phyloP scores from a whole-genome alignment of 352 stramenopile species.

The Aphanomyces astaci region DNA sequence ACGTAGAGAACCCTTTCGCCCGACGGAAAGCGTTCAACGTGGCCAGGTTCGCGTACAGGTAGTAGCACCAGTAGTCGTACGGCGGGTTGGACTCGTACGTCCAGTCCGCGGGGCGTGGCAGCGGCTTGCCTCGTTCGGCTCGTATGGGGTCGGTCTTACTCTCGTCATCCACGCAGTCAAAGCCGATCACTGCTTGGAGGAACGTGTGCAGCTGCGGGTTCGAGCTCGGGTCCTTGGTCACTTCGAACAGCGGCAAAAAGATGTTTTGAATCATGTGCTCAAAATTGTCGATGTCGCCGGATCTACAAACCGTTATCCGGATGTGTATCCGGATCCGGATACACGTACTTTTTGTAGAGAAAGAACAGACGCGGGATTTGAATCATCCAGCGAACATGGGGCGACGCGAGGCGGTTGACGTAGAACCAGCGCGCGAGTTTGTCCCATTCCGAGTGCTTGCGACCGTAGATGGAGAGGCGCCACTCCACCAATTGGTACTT shows the following conservation, averaged over 20 bases:
- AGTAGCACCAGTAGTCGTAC: slow-evolving; percentile 96
- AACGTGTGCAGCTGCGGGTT: slow-evolving; percentile 90
- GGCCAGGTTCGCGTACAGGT: slow-evolving; percentile 96
- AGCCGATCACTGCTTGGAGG: slow-evolving; percentile 92
- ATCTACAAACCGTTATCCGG: slow-evolving; percentile 1
- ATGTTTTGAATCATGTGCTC: slow-evolving; percentile 98
- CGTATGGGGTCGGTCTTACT: slow-evolving; percentile 87
- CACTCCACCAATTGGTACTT: slow-evolving; percentile 95
- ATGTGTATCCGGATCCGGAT: background rate
- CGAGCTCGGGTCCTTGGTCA: slow-evolving; percentile 91
- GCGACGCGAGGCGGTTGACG: slow-evolving; percentile 81
- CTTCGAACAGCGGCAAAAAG: slow-evolving; percentile 96
- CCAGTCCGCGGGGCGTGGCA: slow-evolving; percentile 81
- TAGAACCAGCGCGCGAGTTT: slow-evolving; percentile 97
- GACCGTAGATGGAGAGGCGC: slow-evolving; percentile 92
- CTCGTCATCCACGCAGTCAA: slow-evolving; percentile 99
- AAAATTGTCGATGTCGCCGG: slow-evolving; percentile 89
- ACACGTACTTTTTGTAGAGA: slow-evolving; percentile 87
- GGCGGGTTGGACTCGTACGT: slow-evolving; percentile 85
- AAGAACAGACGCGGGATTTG: slow-evolving; percentile 97
- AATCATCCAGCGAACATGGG: slow-evolving; percentile 97
- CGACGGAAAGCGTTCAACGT: slow-evolving; percentile 92
- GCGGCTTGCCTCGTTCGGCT: slow-evolving; percentile 60
- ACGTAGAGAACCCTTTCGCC: slow-evolving; percentile 83
- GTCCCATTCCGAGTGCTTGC: slow-evolving; percentile 92